Conservation (phyloP, 768 basidiomycete species). For the Neoboletus subvelutipes region DNA sequence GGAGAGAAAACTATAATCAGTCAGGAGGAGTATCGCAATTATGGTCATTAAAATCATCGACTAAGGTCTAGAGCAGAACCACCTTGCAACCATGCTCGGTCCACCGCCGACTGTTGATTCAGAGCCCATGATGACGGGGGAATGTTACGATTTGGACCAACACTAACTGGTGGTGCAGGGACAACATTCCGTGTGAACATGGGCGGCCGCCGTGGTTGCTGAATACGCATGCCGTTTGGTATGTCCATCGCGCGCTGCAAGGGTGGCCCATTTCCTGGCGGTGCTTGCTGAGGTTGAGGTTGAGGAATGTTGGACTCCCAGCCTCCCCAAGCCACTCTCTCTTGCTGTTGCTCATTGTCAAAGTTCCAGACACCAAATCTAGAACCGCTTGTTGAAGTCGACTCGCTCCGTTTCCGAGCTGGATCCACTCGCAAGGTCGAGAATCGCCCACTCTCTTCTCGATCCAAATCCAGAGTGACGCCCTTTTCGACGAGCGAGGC, state of each 20-base stretch:
- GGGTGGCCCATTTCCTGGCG: conserved; percentile 25
- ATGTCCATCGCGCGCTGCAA: conserved; percentile 52
- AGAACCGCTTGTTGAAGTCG: conserved; percentile 23
- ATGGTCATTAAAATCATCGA: conserved; percentile 26
- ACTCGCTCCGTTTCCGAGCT: conserved; percentile 28
- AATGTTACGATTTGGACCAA: conserved; percentile 38
- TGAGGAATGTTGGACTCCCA: conserved; percentile 30
- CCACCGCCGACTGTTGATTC: conserved; percentile 40
- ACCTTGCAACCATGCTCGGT: conserved; percentile 45
- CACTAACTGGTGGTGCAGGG: conserved; percentile 36
- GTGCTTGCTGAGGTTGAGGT: conserved; percentile 33
- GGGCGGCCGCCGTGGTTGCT: conserved; percentile 53
- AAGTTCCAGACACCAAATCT: conserved; percentile 28
- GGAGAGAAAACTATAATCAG: neutral
- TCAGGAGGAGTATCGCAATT: conserved; percentile 5
- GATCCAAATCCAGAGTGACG: conserved; percentile 46
- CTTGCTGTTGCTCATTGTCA: conserved; percentile 32
- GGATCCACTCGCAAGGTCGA: conserved; percentile 21
- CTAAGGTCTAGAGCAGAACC: conserved; percentile 41
- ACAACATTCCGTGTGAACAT: conserved; percentile 47
- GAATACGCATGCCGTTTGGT: conserved; percentile 52
- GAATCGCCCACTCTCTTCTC: conserved; percentile 45
- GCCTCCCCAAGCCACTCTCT: conserved; percentile 21
- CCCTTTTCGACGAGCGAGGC: conserved; percentile 52
- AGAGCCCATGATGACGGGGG: conserved; percentile 40